Evolutionary conservation across 2,329 filamentous ascomycete species (phyloP), one percentile per base, ranked within the genome.

Genomic region (Fusarium pininemorale): DNA sequence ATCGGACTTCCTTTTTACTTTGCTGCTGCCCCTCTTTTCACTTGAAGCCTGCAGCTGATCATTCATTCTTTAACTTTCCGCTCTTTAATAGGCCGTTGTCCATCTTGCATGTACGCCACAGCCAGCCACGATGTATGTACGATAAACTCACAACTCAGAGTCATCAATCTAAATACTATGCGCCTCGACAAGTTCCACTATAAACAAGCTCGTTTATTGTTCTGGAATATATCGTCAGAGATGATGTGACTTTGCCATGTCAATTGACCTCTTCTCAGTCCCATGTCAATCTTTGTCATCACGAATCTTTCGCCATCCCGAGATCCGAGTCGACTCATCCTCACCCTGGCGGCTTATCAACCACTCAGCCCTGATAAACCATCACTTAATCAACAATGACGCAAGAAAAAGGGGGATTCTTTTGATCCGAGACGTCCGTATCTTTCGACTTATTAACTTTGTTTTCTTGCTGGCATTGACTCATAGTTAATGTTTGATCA

Each of bases 191-290:
- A 38, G 37, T 38, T 48, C 56, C 28, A 24, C 54, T 35, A 20
- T 30, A 38, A 20, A 42, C 35, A 44, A 48, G 12, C 13, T 48
- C 26, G 32, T 22, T 47, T 38, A 5, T 48, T 45, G 37, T 69
- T 69, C 60, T 58, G 48, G 58, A 51, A 57, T 24, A 44, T 37
- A 54, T 56, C 44, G 41, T 50, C 54, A 39, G 15, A 57, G n/a
- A 78, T 77, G 70, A 70, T 69, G 76, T 69, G 70, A 66, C 76
- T 72, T 57, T 55, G 20, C 48, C 22, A 24, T 32, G 38, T 30
- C 16, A 35, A 60, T 61, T 71, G 39, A 32, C 14, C 12, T 51
- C 47, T 39, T 62, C 35, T 44, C 38, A 3, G n/a, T 26, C 54
- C 63, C 53, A 47, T 58, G 32, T 50, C 58, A 10, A 44, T 37